Percentiles rank a stretch among this genome's conserved stretches.
phyloP scores from a whole-genome alignment of 495 filamentous ascomycete genomes.

The Penicillium waksmanii region DNA sequence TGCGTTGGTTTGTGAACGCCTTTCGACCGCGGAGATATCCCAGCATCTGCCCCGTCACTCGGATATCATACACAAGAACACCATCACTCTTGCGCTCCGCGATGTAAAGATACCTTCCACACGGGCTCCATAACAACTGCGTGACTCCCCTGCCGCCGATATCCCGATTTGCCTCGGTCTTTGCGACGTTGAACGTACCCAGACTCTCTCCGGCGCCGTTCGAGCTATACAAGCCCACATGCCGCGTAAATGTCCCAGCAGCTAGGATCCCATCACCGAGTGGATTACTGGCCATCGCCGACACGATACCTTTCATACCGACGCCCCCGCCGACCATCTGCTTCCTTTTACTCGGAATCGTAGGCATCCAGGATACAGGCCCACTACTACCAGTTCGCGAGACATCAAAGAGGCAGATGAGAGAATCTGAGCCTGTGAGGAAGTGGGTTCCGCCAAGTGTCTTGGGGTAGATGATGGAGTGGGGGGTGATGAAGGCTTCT shows the following conservation, averaged over 20 bases:
- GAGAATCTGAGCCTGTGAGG: slow-evolving; percentile 73
- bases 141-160: slow-evolving; percentile 72
- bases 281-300: slow-evolving; percentile 60
- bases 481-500: slow-evolving; percentile 76
- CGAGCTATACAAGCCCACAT: slow-evolving; percentile 75
- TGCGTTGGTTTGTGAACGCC: slow-evolving; percentile 74
- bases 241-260: slow-evolving; percentile 79
- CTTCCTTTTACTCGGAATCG: slow-evolving; percentile 75
- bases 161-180: slow-evolving; percentile 40
- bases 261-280: slow-evolving; percentile 64
- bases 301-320: slow-evolving; percentile 84
- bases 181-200: slow-evolving; percentile 62
- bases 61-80: slow-evolving; percentile 81
- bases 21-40: slow-evolving; percentile 71
- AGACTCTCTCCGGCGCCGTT: slow-evolving; percentile 67
- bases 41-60: slow-evolving; percentile 69
- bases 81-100: slow-evolving; percentile 80
- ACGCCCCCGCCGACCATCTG: slow-evolving; percentile 68
- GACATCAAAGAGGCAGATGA: slow-evolving; percentile 79
- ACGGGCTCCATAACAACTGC: slow-evolving; percentile 78
- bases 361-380: slow-evolving; percentile 65
- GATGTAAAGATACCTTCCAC: slow-evolving; percentile 85
- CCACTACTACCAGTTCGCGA: slow-evolving; percentile 61
- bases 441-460: slow-evolving; percentile 59
- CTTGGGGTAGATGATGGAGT: slow-evolving; percentile 70